phyloP scores from a whole-genome alignment of 2,329 filamentous ascomycete genomes.

The Colletotrichum gigasporum region DNA sequence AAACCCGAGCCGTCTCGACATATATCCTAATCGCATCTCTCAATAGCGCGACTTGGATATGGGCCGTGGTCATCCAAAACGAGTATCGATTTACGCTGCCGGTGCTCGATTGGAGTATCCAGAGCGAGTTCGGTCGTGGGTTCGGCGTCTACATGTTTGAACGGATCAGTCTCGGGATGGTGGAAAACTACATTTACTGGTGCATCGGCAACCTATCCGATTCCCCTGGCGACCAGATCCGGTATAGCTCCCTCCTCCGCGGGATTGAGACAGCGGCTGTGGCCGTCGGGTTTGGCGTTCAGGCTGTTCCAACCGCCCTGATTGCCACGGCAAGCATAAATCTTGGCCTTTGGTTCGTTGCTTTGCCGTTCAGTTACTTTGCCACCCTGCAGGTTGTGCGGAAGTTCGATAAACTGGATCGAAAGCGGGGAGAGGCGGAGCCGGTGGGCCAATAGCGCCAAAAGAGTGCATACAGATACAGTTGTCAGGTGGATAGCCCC shows the following conservation, averaged over 20 bases:
- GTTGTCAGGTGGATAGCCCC: not conserved
- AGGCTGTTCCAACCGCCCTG: constrained; percentile 52
- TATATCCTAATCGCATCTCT: constrained; percentile 51
- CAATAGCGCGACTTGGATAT: constrained; percentile 56
- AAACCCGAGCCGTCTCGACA: constrained; percentile 49
- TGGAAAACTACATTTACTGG: constrained; percentile 58
- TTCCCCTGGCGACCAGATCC: constrained; percentile 52
- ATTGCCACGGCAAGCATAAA: constrained; percentile 55
- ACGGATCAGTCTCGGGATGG: constrained; percentile 47
- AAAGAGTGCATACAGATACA: not conserved
- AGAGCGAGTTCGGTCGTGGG: constrained; percentile 49
- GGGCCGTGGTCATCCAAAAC: constrained; percentile 56
- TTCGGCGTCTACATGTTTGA: constrained; percentile 54
- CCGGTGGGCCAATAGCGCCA: not conserved
- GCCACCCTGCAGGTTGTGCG: constrained; percentile 51
- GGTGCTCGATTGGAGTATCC: constrained; percentile 53
- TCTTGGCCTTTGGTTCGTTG: constrained; percentile 49
- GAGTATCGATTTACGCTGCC: constrained; percentile 53
- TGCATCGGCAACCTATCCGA: constrained; percentile 55
- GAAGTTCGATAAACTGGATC: constrained; percentile 49
- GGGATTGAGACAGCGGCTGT: constrained; percentile 53
- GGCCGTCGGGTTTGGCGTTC: constrained; percentile 53
- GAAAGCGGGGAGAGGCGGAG: not conserved
- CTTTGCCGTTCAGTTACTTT: constrained; percentile 53
- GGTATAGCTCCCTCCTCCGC: constrained; percentile 53